Conservation (phyloP, 2,329 filamentous ascomycete genomes). For the Thyridium curvatum region DNA sequence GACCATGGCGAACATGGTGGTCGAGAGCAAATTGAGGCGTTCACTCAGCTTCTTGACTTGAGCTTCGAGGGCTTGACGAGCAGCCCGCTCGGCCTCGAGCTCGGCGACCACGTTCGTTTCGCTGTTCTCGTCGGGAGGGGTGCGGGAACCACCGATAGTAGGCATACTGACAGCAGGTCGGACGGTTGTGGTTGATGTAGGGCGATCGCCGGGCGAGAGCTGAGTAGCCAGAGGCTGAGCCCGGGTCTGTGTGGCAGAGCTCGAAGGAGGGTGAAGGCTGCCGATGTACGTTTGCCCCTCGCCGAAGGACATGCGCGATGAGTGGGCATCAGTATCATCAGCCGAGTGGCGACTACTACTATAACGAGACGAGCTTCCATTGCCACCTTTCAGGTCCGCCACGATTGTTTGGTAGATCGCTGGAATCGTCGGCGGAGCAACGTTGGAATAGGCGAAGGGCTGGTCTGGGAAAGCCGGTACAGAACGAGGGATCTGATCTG, state of each 20-base stretch:
- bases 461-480: conserved; percentile 15
- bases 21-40: conserved; percentile 39
- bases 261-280: conserved; percentile 30
- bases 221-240: conserved; percentile 12
- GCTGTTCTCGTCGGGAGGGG: conserved; percentile 33
- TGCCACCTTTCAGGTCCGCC: conserved; percentile 11
- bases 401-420: conserved; percentile 20
- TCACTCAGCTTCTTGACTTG: conserved; percentile 48
- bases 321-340: conserved; percentile 16
- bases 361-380: conserved; percentile 17
- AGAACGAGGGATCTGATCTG: conserved; percentile 16
- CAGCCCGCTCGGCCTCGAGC: conserved; percentile 50
- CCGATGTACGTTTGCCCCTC: conserved; percentile 38
- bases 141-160: conserved; percentile 19
- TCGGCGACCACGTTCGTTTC: conserved; percentile 37
- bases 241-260: conserved; percentile 18
- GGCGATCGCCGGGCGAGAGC: conserved; percentile 9
- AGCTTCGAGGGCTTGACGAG: conserved; percentile 47
- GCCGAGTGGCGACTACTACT: conserved; percentile 32
- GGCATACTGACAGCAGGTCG: conserved; percentile 41
- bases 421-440: conserved; percentile 19
- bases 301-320: conserved; percentile 35
- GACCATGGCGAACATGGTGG: conserved; percentile 29
- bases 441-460: conserved; percentile 17
- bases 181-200: conserved; percentile 28